phyloP scores from a whole-genome alignment of 2,329 filamentous ascomycete genomes.

The Aspergillus pseudonomiae region DNA sequence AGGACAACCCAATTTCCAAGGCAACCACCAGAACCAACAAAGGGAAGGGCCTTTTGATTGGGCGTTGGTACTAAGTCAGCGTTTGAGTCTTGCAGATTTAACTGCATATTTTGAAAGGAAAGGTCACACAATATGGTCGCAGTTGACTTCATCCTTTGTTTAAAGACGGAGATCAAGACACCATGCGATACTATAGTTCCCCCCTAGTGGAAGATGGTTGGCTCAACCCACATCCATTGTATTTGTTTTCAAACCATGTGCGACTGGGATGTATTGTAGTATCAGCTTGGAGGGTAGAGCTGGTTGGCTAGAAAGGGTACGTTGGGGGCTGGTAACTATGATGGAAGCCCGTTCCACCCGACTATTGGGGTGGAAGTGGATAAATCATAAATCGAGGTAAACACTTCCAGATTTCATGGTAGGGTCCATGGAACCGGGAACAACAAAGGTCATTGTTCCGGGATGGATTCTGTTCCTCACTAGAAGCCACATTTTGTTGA shows the following conservation, averaged over 20 bases:
- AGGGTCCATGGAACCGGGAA: background rate
- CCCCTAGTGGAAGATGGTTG: background rate
- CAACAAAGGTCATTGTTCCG: constrained; percentile 1
- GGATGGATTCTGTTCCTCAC: background rate
- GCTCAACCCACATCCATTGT: background rate
- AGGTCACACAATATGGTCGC: background rate
- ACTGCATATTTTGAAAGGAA: background rate
- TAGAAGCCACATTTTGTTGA: background rate
- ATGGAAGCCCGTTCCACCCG: background rate
- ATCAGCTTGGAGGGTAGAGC: background rate
- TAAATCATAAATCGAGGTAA: background rate
- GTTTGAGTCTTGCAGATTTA: background rate
- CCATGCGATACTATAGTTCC: background rate
- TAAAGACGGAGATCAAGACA: background rate
- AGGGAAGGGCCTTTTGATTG: background rate
- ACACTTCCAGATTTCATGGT: background rate
- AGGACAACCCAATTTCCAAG: background rate
- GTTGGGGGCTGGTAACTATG: background rate
- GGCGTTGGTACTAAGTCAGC: background rate
- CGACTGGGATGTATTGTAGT: background rate
- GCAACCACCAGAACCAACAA: background rate
- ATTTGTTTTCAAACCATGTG: background rate
- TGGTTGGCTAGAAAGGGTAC: background rate
- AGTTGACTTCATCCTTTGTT: background rate
- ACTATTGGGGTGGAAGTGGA: background rate